Conservation (phyloP, 805 yeast genomes). For the Ogataea glucozyma region DNA sequence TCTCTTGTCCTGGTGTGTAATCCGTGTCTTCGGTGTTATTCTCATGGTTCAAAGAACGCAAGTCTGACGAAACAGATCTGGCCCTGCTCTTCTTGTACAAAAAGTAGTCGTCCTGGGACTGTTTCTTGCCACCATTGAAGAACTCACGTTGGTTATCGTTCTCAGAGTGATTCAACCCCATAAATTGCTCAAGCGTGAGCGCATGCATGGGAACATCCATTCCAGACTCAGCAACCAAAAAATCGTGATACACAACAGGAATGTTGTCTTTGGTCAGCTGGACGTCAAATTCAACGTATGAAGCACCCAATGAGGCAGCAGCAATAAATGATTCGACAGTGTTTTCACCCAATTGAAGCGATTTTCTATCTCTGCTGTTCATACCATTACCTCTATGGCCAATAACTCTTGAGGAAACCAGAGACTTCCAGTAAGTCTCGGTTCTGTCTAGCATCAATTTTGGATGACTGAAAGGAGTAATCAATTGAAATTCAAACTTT, state of each 20-base stretch:
- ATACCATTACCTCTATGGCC: conserved; percentile 97
- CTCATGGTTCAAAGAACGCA: conserved; percentile 6
- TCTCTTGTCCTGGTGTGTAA: conserved; percentile 44
- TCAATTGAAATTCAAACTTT: conserved; percentile 70
- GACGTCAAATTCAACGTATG: conserved; percentile 95
- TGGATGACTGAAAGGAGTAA: conserved; percentile 72
- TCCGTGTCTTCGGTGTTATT: conserved; percentile 32
- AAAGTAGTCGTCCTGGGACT: conserved; percentile 34
- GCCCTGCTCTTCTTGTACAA: conserved; percentile 33
- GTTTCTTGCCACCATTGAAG: conserved; percentile 14
- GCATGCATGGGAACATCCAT: conserved; percentile 96
- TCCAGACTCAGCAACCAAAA: conserved; percentile 91
- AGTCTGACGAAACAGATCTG: conserved; percentile 38
- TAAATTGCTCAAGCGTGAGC: conserved; percentile 84
- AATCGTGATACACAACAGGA: conserved; percentile 95
- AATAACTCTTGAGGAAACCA: conserved; percentile 85
- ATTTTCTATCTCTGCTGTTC: conserved; percentile 66
- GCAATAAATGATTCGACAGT: conserved; percentile 94
- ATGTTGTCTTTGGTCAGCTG: conserved; percentile 88
- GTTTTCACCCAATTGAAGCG: conserved; percentile 92
- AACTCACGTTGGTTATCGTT: conserved; percentile 12
- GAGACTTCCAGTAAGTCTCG: conserved; percentile 88
- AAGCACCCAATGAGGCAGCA: conserved; percentile 94
- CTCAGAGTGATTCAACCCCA: conserved; percentile 48
- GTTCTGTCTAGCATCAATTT: conserved; percentile 64